Evolutionary conservation across 495 filamentous ascomycete species (phyloP).

Genomic region (Massariosphaeria phaeospora): DNA sequence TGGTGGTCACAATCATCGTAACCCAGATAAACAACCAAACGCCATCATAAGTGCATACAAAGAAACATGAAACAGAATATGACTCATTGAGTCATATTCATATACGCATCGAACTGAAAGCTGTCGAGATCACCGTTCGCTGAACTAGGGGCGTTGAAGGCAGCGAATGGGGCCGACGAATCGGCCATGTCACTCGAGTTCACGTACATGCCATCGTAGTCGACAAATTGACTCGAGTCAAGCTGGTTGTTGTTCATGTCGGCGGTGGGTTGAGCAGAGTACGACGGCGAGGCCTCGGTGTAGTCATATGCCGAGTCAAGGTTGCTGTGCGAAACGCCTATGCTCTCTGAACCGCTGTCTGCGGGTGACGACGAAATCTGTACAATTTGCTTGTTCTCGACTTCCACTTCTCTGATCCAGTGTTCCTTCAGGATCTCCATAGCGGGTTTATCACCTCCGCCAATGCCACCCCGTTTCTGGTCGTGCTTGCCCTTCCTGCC

Average conservation of each 20-base stretch:
- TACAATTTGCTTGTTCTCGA: conserved; percentile 36
- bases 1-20: too few species aligned
- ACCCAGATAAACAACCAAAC: too few species aligned
- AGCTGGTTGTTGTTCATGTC: background rate
- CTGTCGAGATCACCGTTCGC: background rate
- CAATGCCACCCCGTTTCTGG: conserved; percentile 73
- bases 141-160: background rate
- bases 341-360: background rate
- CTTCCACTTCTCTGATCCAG: conserved; percentile 73
- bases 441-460: conserved; percentile 73
- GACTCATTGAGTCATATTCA: background rate
- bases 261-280: background rate
- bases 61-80: background rate
- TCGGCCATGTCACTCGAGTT: conserved; percentile 1
- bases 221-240: conserved; percentile 4
- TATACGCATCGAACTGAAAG: conserved; percentile 11
- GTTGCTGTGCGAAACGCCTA: background rate
- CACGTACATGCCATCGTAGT: conserved; percentile 4
- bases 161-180: background rate
- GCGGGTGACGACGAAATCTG: background rate
- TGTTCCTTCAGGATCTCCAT: conserved; percentile 70
- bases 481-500: conserved; percentile 52
- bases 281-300: background rate
- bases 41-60: conserved; percentile 5
- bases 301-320: background rate